Evolutionary conservation across 768 basidiomycete species (phyloP).

Genomic region (Termitomyces sp.): DNA sequence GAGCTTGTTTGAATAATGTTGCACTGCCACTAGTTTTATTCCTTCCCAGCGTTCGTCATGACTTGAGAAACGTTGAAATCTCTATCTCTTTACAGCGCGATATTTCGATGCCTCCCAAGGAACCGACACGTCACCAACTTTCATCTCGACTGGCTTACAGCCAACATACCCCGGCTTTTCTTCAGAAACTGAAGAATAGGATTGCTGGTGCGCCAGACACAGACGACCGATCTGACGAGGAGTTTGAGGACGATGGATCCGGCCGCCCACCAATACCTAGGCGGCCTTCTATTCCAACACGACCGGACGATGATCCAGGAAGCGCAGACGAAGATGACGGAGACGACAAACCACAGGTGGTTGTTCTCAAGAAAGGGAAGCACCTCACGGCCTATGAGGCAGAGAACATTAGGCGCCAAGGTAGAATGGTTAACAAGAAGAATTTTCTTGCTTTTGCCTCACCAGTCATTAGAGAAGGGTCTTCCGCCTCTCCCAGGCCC

Average conservation of each 20-base stretch:
- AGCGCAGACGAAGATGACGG: constrained; percentile 66
- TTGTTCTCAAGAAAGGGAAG: constrained; percentile 84
- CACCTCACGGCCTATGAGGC: constrained; percentile 77
- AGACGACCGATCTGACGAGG: constrained; percentile 37
- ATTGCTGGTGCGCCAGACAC: constrained; percentile 48
- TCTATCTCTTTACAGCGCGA: not conserved
- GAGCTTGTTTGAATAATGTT: not conserved
- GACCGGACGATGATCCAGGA: constrained; percentile 62
- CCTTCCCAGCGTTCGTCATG: not conserved
- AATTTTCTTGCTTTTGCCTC: not conserved
- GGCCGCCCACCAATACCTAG: constrained; percentile 71
- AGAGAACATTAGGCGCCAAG: constrained; percentile 70
- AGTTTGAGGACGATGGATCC: constrained; percentile 60
- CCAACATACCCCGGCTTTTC: constrained; percentile 54
- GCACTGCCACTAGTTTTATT: too few relatives aligned
- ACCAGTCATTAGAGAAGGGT: constrained; percentile 44
- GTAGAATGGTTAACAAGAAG: constrained; percentile 25
- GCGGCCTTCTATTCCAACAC: constrained; percentile 65
- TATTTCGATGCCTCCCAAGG: constrained; percentile 41
- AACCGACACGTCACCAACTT: constrained; percentile 66
- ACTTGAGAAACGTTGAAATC: not conserved
- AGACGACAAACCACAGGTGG: constrained; percentile 85
- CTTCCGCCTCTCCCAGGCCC: constrained; percentile 45
- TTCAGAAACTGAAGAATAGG: constrained; percentile 59
- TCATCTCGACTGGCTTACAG: constrained; percentile 66